Percentiles rank a stretch among this genome's conserved stretches.
These are phyloP conservation scores for Leptographium wingfieldii DNA, from an alignment of 2,329 filamentous ascomycete species.

Conservation along the genomic window DNA sequence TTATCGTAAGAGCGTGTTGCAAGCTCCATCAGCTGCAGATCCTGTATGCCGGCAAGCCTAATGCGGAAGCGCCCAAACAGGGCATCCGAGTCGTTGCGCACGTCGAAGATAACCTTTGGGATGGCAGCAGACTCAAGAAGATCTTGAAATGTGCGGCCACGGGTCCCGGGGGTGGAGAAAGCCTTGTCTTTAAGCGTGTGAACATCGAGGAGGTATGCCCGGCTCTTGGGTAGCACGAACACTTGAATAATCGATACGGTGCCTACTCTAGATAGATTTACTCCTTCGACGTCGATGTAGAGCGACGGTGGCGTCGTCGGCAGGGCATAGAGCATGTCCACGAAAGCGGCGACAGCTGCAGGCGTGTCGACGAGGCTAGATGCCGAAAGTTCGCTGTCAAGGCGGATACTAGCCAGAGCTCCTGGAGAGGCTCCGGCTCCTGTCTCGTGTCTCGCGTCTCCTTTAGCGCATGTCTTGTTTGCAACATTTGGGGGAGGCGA, in stretches of 20 bases:
- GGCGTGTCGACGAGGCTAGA: not conserved
- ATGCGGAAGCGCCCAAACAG: slow-evolving; percentile 13
- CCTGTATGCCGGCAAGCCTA: slow-evolving; percentile 13
- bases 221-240: not conserved
- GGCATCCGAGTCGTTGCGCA: slow-evolving; percentile 17
- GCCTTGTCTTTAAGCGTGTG: slow-evolving; percentile 7
- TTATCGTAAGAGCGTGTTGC: slow-evolving; percentile 7
- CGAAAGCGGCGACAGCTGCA: not conserved
- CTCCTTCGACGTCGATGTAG: slow-evolving; percentile 14
- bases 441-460: not conserved
- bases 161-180: slow-evolving; percentile 8
- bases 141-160: slow-evolving; percentile 10
- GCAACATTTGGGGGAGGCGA: too few relatives aligned
- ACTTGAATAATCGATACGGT: slow-evolving; percentile 11
- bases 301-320: slow-evolving; percentile 1
- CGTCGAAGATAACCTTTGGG: slow-evolving; percentile 16
- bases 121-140: slow-evolving; percentile 12
- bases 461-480: not conserved
- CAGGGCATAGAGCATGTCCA: not conserved
- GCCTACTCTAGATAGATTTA: slow-evolving; percentile 10
- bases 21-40: slow-evolving; percentile 19
- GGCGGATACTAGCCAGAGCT: not conserved
- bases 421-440: not conserved
- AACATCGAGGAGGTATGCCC: slow-evolving; percentile 13
- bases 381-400: not conserved